Base-by-base conservation (phyloP, 1,284 basidiomycete species). In the Inonotus obliquus region DNA sequence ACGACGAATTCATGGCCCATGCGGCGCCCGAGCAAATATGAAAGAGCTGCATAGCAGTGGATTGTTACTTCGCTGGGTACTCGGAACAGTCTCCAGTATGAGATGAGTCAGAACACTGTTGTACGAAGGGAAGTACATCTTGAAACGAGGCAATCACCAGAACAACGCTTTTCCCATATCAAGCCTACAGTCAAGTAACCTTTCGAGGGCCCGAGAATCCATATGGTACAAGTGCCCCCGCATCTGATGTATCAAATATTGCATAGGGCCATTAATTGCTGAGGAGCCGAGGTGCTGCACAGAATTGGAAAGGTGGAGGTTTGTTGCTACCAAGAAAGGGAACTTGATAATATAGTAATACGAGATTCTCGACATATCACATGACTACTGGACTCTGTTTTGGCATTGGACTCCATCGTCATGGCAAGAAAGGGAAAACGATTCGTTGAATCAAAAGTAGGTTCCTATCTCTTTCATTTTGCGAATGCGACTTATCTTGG, bases 371-470 rank as follows among this genome's bases (percentile, higher is more conserved):
- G 10, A 17, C 10, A 17, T 13, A 23, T 57, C 29, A 57, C 29
- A 57, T 47, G 29, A 44, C 45, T 17, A 21, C 23, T 38, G 1
- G 23, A 14, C 23, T 21, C 32, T 17, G 48, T 5, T 17, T 13
- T 27, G 6, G 10, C 48, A 35, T 1, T 27, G 13, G 10, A 1
- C 45, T 27, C 3, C 9, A 17, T 32, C 23, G 44, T 47, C 51
- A 64, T 64, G 59, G 39, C 60, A 6, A 61, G 59, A 37, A 59
- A 61, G 47, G 27, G 53, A 21, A 64, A 61, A 38, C 27, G 17
- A 25, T 64, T 35, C 35, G 32, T 64, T 35, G 63, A 61, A 13
- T 54, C 55, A 11, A 63, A 60, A 41, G 62, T 63, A 17, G 19
- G 37, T 21, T 1, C 0, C 29, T 21, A 9, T 48, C 21, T 32